Conservation (phyloP, 2,329 filamentous ascomycete species). For the Cryphonectria japonica region DNA sequence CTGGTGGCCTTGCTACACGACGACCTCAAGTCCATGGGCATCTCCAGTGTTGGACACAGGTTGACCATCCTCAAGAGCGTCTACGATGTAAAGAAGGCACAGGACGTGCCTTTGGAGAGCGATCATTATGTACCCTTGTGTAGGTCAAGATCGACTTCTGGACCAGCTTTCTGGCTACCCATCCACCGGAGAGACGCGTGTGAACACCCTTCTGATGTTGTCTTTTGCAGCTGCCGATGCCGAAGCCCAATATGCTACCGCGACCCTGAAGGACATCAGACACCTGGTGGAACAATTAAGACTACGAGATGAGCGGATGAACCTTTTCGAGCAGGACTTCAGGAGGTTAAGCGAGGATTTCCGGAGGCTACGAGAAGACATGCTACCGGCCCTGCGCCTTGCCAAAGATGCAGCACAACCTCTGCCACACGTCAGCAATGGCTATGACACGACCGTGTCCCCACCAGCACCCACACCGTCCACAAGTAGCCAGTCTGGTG, state of each 20-base stretch:
- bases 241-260: constrained; percentile 80
- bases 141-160: constrained; percentile 52
- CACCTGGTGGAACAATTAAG: constrained; percentile 88
- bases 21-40: constrained; percentile 93
- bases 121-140: constrained; percentile 94
- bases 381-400: constrained; percentile 86
- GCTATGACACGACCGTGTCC: constrained; percentile 58
- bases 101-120: constrained; percentile 86
- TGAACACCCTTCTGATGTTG: constrained; percentile 28
- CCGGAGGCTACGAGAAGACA: constrained; percentile 83
- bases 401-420: constrained; percentile 92
- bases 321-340: constrained; percentile 79
- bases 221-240: constrained; percentile 76
- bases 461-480: constrained; percentile 62
- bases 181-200: background rate
- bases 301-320: constrained; percentile 88
- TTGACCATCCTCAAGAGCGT: constrained; percentile 94
- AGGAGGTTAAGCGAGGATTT: constrained; percentile 87
- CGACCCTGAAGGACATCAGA: constrained; percentile 91
- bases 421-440: constrained; percentile 61
- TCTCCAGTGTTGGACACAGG: constrained; percentile 89
- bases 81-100: constrained; percentile 93
- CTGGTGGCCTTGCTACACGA: constrained; percentile 87
- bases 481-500: constrained; percentile 52
- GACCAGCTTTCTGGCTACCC: background rate